Conservation (phyloP, 2,329 filamentous ascomycete genomes). For the Talaromyces sp. region DNA sequence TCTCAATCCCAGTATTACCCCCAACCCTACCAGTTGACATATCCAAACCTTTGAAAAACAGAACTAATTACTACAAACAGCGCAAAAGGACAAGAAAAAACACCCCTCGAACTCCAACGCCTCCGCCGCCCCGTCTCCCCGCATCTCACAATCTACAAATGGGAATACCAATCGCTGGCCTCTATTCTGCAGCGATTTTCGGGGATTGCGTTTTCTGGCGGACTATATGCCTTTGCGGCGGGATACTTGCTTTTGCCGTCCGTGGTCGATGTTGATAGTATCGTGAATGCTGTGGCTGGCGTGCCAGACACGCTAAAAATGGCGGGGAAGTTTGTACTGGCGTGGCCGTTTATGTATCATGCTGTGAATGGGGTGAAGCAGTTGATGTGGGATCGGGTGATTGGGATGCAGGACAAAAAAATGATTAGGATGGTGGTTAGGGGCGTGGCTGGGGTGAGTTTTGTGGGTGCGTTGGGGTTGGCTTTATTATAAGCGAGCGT, state of each 20-base stretch:
- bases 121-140: constrained; percentile 74
- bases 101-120: constrained; percentile 68
- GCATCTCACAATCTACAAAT: constrained; percentile 79
- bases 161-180: constrained; percentile 77
- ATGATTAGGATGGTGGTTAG: constrained; percentile 47
- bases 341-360: constrained; percentile 65
- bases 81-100: too few relatives aligned
- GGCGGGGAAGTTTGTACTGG: constrained; percentile 51
- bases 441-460: constrained; percentile 12
- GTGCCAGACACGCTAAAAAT: constrained; percentile 56
- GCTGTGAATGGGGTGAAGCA: constrained; percentile 64
- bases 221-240: constrained; percentile 71
- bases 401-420: constrained; percentile 55
- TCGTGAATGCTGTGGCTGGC: constrained; percentile 51
- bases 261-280: constrained; percentile 27
- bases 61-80: too few relatives aligned
- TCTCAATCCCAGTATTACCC: not conserved
- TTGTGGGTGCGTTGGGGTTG: constrained; percentile 6
- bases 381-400: constrained; percentile 63
- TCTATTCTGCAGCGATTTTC: constrained; percentile 77
- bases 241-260: constrained; percentile 77
- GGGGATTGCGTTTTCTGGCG: constrained; percentile 64
- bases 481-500: too few relatives aligned
- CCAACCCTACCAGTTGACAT: too few relatives aligned
- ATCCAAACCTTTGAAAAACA: too few relatives aligned